These are phyloP conservation scores for Magnusiomyces magnusii DNA, from an alignment of 1,139 yeast species.

Conservation along the genomic window DNA sequence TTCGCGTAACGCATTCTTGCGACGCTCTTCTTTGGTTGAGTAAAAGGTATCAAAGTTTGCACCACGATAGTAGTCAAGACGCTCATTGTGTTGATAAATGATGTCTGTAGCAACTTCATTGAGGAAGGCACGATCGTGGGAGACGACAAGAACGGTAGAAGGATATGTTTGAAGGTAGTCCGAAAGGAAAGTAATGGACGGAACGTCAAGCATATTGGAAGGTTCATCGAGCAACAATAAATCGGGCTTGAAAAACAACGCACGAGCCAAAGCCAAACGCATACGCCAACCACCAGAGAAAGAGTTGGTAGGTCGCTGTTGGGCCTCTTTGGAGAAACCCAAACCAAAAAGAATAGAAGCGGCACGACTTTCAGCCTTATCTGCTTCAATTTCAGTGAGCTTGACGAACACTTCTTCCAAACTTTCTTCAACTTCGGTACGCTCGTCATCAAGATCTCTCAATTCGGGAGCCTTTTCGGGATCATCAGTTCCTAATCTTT, in stretches of 20 bases:
- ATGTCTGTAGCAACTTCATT: slow-evolving; percentile 98
- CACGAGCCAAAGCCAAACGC: slow-evolving; percentile 98
- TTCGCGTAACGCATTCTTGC: slow-evolving; percentile 87
- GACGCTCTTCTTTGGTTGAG: slow-evolving; percentile 89
- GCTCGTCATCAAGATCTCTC: slow-evolving; percentile 77
- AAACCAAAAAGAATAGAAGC: slow-evolving; percentile 90
- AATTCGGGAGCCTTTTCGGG: slow-evolving; percentile 80
- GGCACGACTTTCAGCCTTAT: slow-evolving; percentile 95
- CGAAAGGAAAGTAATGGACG: slow-evolving; percentile 90
- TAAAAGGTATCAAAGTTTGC: slow-evolving; percentile 90
- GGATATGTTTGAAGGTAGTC: slow-evolving; percentile 84
- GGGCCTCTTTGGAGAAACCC: slow-evolving; percentile 88
- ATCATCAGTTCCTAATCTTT: slow-evolving; percentile 26
- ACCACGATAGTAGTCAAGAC: slow-evolving; percentile 93
- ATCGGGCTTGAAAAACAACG: slow-evolving; percentile 95
- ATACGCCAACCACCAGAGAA: slow-evolving; percentile 99
- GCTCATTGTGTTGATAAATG: slow-evolving; percentile 93
- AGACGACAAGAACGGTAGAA: slow-evolving; percentile 87
- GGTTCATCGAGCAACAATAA: slow-evolving; percentile 92
- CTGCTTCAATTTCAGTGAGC: slow-evolving; percentile 87
- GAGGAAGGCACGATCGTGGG: slow-evolving; percentile 95
- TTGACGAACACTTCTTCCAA: slow-evolving; percentile 74
- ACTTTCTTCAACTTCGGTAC: slow-evolving; percentile 74
- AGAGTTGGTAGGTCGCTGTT: slow-evolving; percentile 70
- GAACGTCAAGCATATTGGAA: slow-evolving; percentile 99